Evolutionary conservation across 2,329 filamentous ascomycete genomes (phyloP), one percentile per base, ranked within the genome.

Genomic region (Diaporthe vexans): DNA sequence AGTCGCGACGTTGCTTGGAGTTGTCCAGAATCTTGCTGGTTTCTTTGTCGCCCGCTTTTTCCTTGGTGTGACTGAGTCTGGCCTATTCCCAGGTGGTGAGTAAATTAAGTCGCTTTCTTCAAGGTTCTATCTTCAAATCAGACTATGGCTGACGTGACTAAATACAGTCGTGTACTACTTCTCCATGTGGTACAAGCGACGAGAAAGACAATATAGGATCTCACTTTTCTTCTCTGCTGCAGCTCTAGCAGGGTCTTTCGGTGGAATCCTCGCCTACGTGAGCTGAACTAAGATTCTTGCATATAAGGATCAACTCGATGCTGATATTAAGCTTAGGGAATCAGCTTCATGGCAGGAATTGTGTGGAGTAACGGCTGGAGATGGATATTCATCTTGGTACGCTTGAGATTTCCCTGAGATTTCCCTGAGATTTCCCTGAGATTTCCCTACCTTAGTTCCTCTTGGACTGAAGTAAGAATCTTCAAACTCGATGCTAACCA

Each of bases 351-450:
- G 86, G 79, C 80, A 3, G 88, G 88, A 0, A 81, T 89, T 0
- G 87, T 88, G 0, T 89, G 87, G 84, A 78, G 81, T 0, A 86
- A 86, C 29, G 88, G 88, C 0, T 90, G 88, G 88, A 83, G 84
- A 1, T 90, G 88, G 89, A 91, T 91, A 35, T 91, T 91, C 70
- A 90, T 91, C 29, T 80, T 91, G 9, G 89, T 90, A 76, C 77
- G 82, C 78, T 43, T 43, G 29, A 29, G 37, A 40, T 40, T 40
- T 40, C 37, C 37, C 15, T 40, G 29, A 40, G 37, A 40, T 40
- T 40, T 40, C 37, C 29, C 7, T 7, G 6, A 7, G 29, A 33
- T 33, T 33, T 33, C 29, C 29, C 6, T 7, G 29, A 33, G 29
- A 33, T 33, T 6, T 33, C 29, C 29, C 7, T 33, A 33, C 29